Evolutionary conservation across 257 asterid species (phyloP).

Genomic region (Verbena officinalis): DNA sequence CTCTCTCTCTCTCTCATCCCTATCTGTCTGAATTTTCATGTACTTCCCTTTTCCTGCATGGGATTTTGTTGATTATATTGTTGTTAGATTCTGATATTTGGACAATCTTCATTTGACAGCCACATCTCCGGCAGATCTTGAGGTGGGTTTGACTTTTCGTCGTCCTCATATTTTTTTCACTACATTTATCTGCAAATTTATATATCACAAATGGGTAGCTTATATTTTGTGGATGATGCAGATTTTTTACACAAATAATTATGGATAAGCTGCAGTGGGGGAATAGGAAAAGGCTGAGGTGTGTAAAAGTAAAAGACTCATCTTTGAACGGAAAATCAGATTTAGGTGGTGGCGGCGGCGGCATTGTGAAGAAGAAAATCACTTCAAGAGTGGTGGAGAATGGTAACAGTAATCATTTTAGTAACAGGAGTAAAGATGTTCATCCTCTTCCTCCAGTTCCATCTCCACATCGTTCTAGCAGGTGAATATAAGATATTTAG

Average conservation of each 20-base stretch:
- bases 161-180: background rate
- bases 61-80: conserved; percentile 30
- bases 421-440: conserved; percentile 40
- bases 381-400: conserved; percentile 72
- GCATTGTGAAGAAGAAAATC: conserved; percentile 63
- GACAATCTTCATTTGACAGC: conserved; percentile 1
- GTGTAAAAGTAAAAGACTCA: conserved; percentile 62
- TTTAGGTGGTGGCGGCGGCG: conserved; percentile 38
- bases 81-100: conserved; percentile 21
- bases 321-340: conserved; percentile 53
- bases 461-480: conserved; percentile 68
- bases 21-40: background rate
- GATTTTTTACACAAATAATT: conserved; percentile 23
- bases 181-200: background rate
- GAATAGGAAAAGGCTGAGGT: conserved; percentile 76
- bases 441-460: conserved; percentile 51
- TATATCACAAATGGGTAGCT: conserved; percentile 36
- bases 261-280: conserved; percentile 92
- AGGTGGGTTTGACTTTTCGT: conserved; percentile 44
- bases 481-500: conserved; percentile 40
- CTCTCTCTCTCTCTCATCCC: background rate
- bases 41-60: conserved; percentile 26
- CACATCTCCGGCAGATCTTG: conserved; percentile 44
- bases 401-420: conserved; percentile 28
- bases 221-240: conserved; percentile 19